phyloP scores from a whole-genome alignment of 2,329 filamentous ascomycete species.

The Amauroascus niger region DNA sequence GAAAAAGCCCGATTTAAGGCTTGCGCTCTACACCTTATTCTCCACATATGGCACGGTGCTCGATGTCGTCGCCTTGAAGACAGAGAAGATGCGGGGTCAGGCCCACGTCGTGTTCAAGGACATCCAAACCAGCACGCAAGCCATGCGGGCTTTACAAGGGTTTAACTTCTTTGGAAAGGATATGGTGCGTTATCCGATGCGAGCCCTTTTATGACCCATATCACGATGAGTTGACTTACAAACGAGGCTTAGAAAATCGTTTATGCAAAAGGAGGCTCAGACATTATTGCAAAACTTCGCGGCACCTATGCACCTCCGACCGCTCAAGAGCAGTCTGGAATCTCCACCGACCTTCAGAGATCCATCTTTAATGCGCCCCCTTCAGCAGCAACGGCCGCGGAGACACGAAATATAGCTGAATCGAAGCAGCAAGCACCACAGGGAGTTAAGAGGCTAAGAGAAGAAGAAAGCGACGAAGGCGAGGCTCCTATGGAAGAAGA shows the following conservation, averaged over 20 bases:
- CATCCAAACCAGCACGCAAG: slow-evolving; percentile 81
- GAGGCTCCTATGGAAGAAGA: slow-evolving; percentile 36
- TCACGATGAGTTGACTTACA: not conserved
- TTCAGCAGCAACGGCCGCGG: slow-evolving; percentile 34
- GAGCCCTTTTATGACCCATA: not conserved
- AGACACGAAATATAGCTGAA: slow-evolving; percentile 39
- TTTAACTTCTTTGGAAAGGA: slow-evolving; percentile 75
- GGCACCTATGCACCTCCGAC: slow-evolving; percentile 66
- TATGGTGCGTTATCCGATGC: slow-evolving; percentile 53
- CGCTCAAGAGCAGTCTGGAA: slow-evolving; percentile 43
- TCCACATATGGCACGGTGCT: slow-evolving; percentile 87
- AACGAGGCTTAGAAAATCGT: slow-evolving; percentile 59
- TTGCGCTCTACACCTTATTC: slow-evolving; percentile 84
- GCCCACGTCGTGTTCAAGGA: slow-evolving; percentile 89
- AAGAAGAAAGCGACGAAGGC: slow-evolving; percentile 45
- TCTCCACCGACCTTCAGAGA: slow-evolving; percentile 65
- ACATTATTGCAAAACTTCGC: slow-evolving; percentile 81
- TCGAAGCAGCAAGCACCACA: slow-evolving; percentile 44
- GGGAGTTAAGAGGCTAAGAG: slow-evolving; percentile 59
- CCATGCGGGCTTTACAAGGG: slow-evolving; percentile 79
- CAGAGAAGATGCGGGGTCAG: slow-evolving; percentile 86
- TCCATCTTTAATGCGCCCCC: slow-evolving; percentile 64
- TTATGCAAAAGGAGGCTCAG: slow-evolving; percentile 82
- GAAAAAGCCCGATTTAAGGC: slow-evolving; percentile 76
- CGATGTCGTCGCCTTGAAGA: slow-evolving; percentile 83